Evolutionary conservation across 768 basidiomycete species (phyloP).

Genomic region (Macrocybe gigantea): DNA sequence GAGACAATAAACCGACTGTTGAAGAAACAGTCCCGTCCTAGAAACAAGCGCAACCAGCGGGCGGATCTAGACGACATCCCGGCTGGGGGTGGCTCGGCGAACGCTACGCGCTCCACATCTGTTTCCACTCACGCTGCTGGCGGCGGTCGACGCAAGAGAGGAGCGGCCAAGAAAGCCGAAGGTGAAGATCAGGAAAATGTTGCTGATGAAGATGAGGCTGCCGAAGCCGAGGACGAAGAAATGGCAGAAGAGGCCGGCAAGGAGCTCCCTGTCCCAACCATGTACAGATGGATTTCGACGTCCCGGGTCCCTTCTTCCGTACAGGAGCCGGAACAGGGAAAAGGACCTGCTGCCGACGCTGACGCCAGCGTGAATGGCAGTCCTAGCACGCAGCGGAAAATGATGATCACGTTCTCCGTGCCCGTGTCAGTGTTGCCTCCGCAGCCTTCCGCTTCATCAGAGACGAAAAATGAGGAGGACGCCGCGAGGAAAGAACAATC

Average conservation of each 20-base stretch:
- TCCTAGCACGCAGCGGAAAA: slow-evolving; percentile 12
- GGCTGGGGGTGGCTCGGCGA: slow-evolving; percentile 13
- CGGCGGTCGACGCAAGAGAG: slow-evolving; percentile 3
- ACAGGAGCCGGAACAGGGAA: neutral
- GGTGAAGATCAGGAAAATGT: slow-evolving; percentile 36
- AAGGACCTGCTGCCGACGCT: neutral
- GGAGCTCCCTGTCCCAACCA: slow-evolving; percentile 35
- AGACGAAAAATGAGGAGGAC: slow-evolving; percentile 5
- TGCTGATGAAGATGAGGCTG: slow-evolving; percentile 24
- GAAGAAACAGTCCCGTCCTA: slow-evolving; percentile 75
- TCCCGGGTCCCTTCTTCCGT: slow-evolving; percentile 21
- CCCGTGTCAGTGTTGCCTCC: slow-evolving; percentile 24
- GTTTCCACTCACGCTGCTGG: slow-evolving; percentile 10
- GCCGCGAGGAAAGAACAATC: slow-evolving; percentile 9
- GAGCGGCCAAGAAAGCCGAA: slow-evolving; percentile 25
- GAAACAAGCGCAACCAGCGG: slow-evolving; percentile 51
- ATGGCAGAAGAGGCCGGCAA: slow-evolving; percentile 24
- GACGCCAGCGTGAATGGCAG: slow-evolving; percentile 6
- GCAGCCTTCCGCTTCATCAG: slow-evolving; percentile 2
- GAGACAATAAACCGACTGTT: slow-evolving; percentile 88
- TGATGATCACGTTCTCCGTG: slow-evolving; percentile 51
- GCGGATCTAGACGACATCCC: slow-evolving; percentile 26
- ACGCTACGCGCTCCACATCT: slow-evolving; percentile 19
- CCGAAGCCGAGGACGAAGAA: slow-evolving; percentile 27
- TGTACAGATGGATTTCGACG: slow-evolving; percentile 73